Percentiles rank a stretch among this genome's conserved stretches.
These are phyloP conservation scores for Exophiala spinifera DNA, from an alignment of 2,329 filamentous ascomycete species.

Conservation along the genomic window DNA sequence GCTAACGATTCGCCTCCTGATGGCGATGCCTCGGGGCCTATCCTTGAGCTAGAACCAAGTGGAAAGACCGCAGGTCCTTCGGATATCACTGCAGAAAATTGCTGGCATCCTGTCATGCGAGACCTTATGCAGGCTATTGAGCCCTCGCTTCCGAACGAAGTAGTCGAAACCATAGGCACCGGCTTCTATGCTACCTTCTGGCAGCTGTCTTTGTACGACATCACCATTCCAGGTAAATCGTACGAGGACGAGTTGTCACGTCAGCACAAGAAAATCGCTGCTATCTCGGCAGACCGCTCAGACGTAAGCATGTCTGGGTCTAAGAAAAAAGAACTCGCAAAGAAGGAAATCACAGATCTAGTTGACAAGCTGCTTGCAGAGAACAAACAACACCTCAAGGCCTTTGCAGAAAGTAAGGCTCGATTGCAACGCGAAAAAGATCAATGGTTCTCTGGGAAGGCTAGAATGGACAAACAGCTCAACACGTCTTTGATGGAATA, in stretches of 20 bases:
- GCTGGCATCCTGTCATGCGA: slow-evolving; percentile 68
- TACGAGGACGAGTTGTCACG: slow-evolving; percentile 74
- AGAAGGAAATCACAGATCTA: slow-evolving; percentile 66
- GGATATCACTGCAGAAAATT: slow-evolving; percentile 41
- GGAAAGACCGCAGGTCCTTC: slow-evolving; percentile 30
- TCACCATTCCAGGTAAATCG: slow-evolving; percentile 70
- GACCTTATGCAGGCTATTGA: slow-evolving; percentile 69
- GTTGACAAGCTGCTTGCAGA: slow-evolving; percentile 70
- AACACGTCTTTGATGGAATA: slow-evolving; percentile 80
- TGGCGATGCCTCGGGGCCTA: slow-evolving; percentile 11
- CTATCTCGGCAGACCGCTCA: slow-evolving; percentile 67
- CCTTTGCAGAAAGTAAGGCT: slow-evolving; percentile 64
- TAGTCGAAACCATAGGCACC: slow-evolving; percentile 69
- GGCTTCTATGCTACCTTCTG: slow-evolving; percentile 90
- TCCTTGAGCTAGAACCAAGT: slow-evolving; percentile 14
- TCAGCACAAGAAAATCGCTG: slow-evolving; percentile 63
- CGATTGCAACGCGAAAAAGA: slow-evolving; percentile 73
- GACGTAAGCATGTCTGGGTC: slow-evolving; percentile 67
- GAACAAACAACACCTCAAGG: slow-evolving; percentile 65
- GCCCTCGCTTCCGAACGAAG: slow-evolving; percentile 57
- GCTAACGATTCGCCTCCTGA: slow-evolving; percentile 29
- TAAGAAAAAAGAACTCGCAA: slow-evolving; percentile 66
- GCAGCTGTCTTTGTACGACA: slow-evolving; percentile 79
- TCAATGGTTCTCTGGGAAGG: slow-evolving; percentile 70
- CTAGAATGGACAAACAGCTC: slow-evolving; percentile 62